Evolutionary conservation across 2,329 filamentous ascomycete genomes (phyloP).

Genomic region (Aspergillus hiratsukae): DNA sequence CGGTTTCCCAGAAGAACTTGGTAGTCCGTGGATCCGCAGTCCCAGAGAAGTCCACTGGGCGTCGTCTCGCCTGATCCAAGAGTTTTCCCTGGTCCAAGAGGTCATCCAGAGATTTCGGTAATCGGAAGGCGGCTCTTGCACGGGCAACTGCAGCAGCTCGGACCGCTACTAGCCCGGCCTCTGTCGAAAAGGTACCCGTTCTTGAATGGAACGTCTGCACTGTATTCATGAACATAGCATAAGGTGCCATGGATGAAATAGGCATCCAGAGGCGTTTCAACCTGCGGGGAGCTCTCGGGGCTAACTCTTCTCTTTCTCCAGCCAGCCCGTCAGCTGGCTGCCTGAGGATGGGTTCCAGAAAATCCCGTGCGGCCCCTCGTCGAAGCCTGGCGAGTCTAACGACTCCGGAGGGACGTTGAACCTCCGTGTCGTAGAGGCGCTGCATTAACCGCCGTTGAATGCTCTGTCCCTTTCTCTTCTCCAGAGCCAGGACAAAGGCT

Average conservation of each 20-base stretch:
- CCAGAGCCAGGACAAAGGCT: conserved; percentile 23
- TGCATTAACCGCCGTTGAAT: conserved; percentile 24
- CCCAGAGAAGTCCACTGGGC: conserved; percentile 11
- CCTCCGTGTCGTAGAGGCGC: conserved; percentile 13
- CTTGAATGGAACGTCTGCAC: conserved; percentile 34
- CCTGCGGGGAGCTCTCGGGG: conserved; percentile 8
- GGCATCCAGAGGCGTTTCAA: conserved; percentile 19
- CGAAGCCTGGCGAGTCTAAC: conserved; percentile 29
- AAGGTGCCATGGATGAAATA: conserved; percentile 23
- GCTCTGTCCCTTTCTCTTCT: conserved; percentile 22
- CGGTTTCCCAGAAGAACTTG: conserved; percentile 27
- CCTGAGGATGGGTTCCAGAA: conserved; percentile 1
- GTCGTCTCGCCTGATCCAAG: conserved; percentile 15
- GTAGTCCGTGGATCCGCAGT: conserved; percentile 20
- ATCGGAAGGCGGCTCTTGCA: conserved; percentile 3
- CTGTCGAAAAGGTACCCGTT: conserved; percentile 46
- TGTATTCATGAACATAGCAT: conserved; percentile 37
- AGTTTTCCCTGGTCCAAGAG: conserved; percentile 23
- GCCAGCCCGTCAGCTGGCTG: not conserved
- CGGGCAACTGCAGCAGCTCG: conserved; percentile 1
- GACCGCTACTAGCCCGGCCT: conserved; percentile 23
- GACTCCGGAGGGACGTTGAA: conserved; percentile 10
- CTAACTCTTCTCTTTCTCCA: not conserved
- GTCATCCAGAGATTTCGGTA: conserved; percentile 29
- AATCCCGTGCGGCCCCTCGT: conserved; percentile 13